Evolutionary conservation across 2,329 filamentous ascomycete species (phyloP).

Genomic region (Coniochaeta hoffmannii): DNA sequence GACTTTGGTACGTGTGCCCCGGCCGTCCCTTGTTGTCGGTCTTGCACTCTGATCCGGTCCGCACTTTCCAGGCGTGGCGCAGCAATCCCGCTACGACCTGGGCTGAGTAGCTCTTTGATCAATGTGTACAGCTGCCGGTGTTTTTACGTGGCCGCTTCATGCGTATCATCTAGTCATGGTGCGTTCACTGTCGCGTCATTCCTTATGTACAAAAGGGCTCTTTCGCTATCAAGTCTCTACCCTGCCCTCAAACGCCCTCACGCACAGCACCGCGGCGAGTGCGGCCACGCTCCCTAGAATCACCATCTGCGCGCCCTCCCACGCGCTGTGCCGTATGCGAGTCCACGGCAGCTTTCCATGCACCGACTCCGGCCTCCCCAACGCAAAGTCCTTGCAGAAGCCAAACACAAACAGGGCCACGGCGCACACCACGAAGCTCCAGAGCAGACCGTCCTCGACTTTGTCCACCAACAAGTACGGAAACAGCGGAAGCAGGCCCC

Average conservation of each 20-base stretch:
- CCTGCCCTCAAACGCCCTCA: conserved; percentile 16
- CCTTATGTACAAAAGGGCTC: too few species aligned
- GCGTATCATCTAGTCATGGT: too few species aligned
- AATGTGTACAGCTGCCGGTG: too few species aligned
- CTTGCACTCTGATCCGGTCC: too few species aligned
- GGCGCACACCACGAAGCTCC: conserved; percentile 23
- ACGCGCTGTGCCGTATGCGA: conserved; percentile 14
- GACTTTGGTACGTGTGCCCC: too few species aligned
- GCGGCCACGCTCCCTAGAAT: conserved; percentile 22
- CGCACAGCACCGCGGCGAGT: conserved; percentile 21
- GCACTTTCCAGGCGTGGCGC: too few species aligned
- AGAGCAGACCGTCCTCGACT: conserved; percentile 20
- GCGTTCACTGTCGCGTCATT: too few species aligned
- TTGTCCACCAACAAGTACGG: conserved; percentile 21
- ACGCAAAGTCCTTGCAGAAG: conserved; percentile 17
- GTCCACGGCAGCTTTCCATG: conserved; percentile 7
- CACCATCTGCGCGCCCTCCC: conserved; percentile 24
- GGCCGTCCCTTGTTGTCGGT: too few species aligned
- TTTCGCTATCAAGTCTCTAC: too few species aligned
- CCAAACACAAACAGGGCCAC: conserved; percentile 23
- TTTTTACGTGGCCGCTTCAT: too few species aligned
- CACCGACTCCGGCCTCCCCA: conserved; percentile 4
- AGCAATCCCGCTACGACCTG: too few species aligned
- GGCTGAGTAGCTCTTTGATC: too few species aligned
- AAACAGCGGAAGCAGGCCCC: conserved; percentile 21